Conservation (phyloP, 2,329 filamentous ascomycete species). For the Cytospora schulzeri region DNA sequence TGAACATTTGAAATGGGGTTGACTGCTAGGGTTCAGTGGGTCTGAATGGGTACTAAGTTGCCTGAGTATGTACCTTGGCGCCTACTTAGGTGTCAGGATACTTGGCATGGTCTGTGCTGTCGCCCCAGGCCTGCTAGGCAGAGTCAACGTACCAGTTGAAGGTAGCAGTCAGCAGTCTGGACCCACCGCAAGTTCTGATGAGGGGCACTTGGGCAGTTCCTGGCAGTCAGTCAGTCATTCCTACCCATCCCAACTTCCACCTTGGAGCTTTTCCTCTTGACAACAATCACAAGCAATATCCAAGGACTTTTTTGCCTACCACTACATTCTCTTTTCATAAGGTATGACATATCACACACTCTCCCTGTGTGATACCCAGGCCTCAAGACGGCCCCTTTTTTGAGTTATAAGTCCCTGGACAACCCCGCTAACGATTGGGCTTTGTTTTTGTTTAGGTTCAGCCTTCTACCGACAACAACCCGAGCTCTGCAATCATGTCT, state of each 20-base stretch:
- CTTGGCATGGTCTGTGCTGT: constrained; percentile 9
- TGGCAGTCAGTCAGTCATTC: constrained; percentile 13
- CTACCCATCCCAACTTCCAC: background rate
- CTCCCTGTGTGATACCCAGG: background rate
- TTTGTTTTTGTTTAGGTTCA: constrained; percentile 26
- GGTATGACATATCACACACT: constrained; percentile 5
- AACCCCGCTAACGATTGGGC: constrained; percentile 25
- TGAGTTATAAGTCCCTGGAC: constrained; percentile 3
- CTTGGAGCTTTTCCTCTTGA: constrained; percentile 12
- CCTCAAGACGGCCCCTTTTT: background rate
- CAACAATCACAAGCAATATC: constrained; percentile 13
- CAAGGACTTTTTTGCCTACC: constrained; percentile 9
- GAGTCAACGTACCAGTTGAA: background rate
- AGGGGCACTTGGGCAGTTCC: constrained; percentile 23
- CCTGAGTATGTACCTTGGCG: constrained; percentile 1
- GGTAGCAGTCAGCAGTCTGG: constrained; percentile 1
- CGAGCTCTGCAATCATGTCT: constrained; percentile 35
- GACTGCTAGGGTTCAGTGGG: constrained; percentile 4
- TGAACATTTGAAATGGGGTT: no score
- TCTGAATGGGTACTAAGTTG: constrained; percentile 12
- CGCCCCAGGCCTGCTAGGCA: background rate
- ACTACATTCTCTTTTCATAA: constrained; percentile 6
- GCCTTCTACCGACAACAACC: constrained; percentile 11
- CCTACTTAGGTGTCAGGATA: constrained; percentile 8
- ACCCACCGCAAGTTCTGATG: constrained; percentile 28